phyloP scores from a whole-genome alignment of 345 rosid species.

The Brassica carinata region DNA sequence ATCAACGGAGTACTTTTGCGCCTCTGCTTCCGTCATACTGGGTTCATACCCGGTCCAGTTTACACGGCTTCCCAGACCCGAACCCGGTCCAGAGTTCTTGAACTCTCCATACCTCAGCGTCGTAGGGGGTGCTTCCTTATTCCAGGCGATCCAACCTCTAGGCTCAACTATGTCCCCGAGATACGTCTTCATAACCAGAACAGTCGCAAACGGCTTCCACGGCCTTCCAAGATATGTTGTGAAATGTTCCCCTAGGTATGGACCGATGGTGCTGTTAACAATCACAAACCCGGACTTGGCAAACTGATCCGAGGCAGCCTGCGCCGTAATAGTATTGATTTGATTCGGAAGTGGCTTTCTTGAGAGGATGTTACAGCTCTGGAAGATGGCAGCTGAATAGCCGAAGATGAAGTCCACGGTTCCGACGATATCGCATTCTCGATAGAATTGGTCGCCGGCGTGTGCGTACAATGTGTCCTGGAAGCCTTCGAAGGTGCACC shows the following conservation, averaged over 20 bases:
- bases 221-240: neutral
- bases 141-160: neutral
- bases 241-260: neutral
- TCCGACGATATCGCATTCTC: conserved; percentile 63
- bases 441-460: conserved; percentile 64
- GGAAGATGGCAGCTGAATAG: neutral
- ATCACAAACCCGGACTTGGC: neutral
- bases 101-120: neutral
- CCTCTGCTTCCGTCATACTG: neutral
- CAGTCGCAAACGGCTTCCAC: neutral
- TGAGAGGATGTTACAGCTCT: neutral
- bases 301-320: neutral
- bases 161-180: neutral
- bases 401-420: neutral
- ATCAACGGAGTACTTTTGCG: neutral
- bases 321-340: neutral
- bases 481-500: conserved; percentile 56
- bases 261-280: neutral
- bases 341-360: neutral
- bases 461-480: conserved; percentile 84
- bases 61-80: neutral
- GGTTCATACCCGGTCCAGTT: neutral
- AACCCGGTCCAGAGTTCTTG: neutral
- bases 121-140: neutral
- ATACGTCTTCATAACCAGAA: neutral